Evolutionary conservation across 1,284 basidiomycete genomes (phyloP).

Genomic region (Apiotrichum sp.): DNA sequence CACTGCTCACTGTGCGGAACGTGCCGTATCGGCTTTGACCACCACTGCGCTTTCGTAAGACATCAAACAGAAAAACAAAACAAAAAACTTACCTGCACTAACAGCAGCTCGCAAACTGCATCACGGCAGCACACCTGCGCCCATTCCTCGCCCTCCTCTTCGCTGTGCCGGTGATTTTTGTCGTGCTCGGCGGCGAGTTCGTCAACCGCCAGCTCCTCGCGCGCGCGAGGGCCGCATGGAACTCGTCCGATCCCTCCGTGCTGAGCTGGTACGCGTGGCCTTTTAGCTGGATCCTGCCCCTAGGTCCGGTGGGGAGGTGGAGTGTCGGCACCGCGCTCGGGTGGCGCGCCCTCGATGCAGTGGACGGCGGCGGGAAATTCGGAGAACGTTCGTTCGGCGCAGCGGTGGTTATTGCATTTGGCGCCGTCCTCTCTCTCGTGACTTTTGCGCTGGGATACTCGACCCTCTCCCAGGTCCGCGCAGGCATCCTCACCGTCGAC

Average conservation of each 20-base stretch:
- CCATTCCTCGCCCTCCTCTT: constrained; percentile 24
- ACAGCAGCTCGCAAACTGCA: constrained; percentile 41
- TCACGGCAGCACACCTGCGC: constrained; percentile 35
- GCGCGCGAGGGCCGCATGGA: too few species aligned
- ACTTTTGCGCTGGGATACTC: constrained; percentile 23
- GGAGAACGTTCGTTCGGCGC: background rate
- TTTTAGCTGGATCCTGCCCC: constrained; percentile 32
- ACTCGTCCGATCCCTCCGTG: too few species aligned
- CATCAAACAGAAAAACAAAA: background rate
- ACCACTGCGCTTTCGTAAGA: constrained; percentile 42
- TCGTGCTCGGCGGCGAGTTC: too few species aligned
- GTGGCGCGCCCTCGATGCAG: constrained; percentile 32
- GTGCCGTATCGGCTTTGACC: constrained; percentile 41
- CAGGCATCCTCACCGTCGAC: constrained; percentile 34
- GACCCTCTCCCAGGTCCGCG: constrained; percentile 16
- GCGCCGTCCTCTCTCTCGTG: constrained; percentile 25
- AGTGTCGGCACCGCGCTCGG: constrained; percentile 27
- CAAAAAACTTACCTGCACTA: background rate
- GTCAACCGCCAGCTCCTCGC: too few species aligned
- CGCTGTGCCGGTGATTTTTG: too few species aligned
- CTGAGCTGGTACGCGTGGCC: background rate
- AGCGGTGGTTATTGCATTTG: constrained; percentile 17
- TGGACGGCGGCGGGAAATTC: constrained; percentile 6
- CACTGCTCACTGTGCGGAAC: constrained; percentile 40
- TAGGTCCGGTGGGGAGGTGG: constrained; percentile 35